A percentile compares a stretch with the other conserved stretches of the same genome.
Conservation (phyloP, 2,329 filamentous ascomycete genomes). For the Botrytis deweyae region DNA sequence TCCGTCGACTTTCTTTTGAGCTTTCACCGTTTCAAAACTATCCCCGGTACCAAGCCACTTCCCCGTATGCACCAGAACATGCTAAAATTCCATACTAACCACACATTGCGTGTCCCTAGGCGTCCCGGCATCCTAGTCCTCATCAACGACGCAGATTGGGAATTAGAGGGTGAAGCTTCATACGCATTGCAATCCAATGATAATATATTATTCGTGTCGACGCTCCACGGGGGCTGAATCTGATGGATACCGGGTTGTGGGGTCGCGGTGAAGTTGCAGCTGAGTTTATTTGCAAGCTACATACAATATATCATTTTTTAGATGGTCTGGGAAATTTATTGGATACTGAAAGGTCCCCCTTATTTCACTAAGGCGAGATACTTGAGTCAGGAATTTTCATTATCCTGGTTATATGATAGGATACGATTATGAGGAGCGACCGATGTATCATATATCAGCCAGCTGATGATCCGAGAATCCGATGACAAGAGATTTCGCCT, state of each 20-base stretch:
- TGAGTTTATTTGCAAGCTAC: neutral
- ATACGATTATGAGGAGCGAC: neutral
- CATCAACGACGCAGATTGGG: conserved; percentile 98
- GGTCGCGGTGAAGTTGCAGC: neutral
- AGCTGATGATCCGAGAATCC: neutral
- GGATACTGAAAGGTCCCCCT: neutral
- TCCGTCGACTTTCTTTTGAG: neutral
- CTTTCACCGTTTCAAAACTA: conserved; percentile 1
- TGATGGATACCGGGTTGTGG: conserved; percentile 11
- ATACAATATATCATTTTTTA: neutral
- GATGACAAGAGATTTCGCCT: neutral
- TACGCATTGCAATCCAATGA: conserved; percentile 82
- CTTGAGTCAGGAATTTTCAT: neutral
- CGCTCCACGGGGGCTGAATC: conserved; percentile 81
- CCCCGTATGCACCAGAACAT: conserved; percentile 1
- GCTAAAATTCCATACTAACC: conserved; percentile 29
- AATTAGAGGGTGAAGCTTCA: conserved; percentile 89
- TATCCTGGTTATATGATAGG: conserved; percentile 1
- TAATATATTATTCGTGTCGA: conserved; percentile 94
- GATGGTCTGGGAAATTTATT: neutral
- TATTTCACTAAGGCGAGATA: neutral
- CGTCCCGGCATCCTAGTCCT: conserved; percentile 93
- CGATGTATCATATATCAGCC: neutral
- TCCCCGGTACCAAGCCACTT: conserved; percentile 6
- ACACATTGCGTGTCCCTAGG: conserved; percentile 48